Conservation (phyloP, 805 yeast species). For the Teunomyces gatunensis region DNA sequence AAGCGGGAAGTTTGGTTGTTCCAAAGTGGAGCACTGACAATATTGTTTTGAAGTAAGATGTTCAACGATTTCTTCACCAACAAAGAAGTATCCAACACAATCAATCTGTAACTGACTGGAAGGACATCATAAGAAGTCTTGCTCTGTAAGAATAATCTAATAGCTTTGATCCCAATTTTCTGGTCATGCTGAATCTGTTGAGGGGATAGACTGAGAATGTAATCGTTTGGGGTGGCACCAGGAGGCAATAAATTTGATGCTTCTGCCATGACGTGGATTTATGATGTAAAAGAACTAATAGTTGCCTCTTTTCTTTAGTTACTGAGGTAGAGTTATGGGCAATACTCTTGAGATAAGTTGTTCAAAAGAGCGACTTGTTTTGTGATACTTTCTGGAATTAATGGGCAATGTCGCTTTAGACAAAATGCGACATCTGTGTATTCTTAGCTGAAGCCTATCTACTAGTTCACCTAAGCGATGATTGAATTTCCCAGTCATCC, state of each 20-base stretch:
- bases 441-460: not conserved
- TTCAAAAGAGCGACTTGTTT: not conserved
- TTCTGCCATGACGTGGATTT: slow-evolving; percentile 16
- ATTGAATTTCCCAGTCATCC: slow-evolving; percentile 17
- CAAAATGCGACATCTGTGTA: not conserved
- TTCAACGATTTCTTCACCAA: slow-evolving; percentile 87
- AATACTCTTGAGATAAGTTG: not conserved
- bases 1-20: slow-evolving; percentile 82
- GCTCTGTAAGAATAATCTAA: slow-evolving; percentile 77
- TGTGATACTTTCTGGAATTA: not conserved
- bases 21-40: slow-evolving; percentile 97
- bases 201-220: slow-evolving; percentile 36
- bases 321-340: not conserved
- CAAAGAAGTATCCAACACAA: slow-evolving; percentile 89
- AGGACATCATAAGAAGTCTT: slow-evolving; percentile 95
- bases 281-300: too few relatives aligned
- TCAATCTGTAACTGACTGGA: slow-evolving; percentile 90
- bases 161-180: slow-evolving; percentile 73
- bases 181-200: slow-evolving; percentile 59
- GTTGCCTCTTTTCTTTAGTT: not conserved
- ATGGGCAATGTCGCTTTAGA: not conserved
- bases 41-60: slow-evolving; percentile 85
- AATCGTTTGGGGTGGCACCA: slow-evolving; percentile 41
- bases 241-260: slow-evolving; percentile 17
- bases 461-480: not conserved